Percentiles rank a stretch among this genome's conserved stretches.
Conservation (phyloP, 805 yeast species). For the Yarrowia osloensis region DNA sequence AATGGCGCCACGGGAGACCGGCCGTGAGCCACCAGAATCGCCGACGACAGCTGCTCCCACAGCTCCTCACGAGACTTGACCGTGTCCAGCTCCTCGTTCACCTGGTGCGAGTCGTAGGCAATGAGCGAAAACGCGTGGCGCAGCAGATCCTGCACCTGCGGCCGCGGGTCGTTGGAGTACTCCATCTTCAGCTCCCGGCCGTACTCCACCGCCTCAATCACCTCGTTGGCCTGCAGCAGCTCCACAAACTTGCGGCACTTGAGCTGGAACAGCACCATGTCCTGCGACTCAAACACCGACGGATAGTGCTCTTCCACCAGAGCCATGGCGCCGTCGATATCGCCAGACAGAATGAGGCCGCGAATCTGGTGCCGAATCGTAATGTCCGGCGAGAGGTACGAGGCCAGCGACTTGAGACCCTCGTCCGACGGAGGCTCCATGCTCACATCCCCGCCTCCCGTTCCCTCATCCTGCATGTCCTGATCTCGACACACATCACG, state of each 20-base stretch:
- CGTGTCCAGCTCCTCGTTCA: conserved; percentile 32
- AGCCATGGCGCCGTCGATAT: conserved; percentile 49
- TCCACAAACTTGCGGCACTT: conserved; percentile 50
- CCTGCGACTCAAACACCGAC: conserved; percentile 42
- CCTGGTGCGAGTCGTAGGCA: conserved; percentile 50
- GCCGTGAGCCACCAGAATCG: conserved; percentile 49
- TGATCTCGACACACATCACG: conserved; percentile 48
- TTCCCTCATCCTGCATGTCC: conserved; percentile 33
- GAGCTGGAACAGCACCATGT: conserved; percentile 47
- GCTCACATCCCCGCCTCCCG: conserved; percentile 29
- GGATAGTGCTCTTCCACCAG: conserved; percentile 48
- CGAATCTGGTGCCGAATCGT: conserved; percentile 52
- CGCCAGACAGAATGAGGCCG: conserved; percentile 47
- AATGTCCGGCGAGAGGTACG: conserved; percentile 44
- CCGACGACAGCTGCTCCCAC: conserved; percentile 49
- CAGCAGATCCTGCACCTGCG: conserved; percentile 45
- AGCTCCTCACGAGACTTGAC: conserved; percentile 38
- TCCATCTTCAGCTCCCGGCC: conserved; percentile 46
- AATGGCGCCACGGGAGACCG: conserved; percentile 49
- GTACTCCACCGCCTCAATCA: conserved; percentile 45
- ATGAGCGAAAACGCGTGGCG: conserved; percentile 53
- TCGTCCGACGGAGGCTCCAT: conserved; percentile 37
- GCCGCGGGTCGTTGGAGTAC: conserved; percentile 41
- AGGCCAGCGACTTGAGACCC: conserved; percentile 38
- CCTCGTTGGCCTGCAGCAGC: conserved; percentile 40